Base-by-base conservation (phyloP, 106 monocot genomes). In the Dendrobium chrysotoxum region DNA sequence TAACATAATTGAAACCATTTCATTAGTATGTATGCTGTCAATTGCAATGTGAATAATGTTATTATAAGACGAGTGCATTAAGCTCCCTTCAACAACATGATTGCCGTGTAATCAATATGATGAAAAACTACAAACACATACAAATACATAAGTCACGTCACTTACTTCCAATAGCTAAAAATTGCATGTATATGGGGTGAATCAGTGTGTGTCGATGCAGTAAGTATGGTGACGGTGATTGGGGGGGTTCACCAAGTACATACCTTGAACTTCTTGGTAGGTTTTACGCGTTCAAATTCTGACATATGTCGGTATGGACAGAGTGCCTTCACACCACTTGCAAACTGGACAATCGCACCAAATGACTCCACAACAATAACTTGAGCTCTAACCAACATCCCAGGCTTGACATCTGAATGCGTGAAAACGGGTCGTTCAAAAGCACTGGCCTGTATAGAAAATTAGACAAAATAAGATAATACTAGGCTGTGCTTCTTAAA, bases 221-320 rank as follows among this genome's bases (percentile, higher is more conserved):
- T 5, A 12, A 28, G 18, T 17, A 71, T 4, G 13, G 35, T 71
- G 2, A 23, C 2, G 38, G 1, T 0, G 41, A 75, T 41, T 75
- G 23, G 3, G 20, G 3, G 20, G 23, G 74, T 42, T 20, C 2
- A 2, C 21, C 77, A 75, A 78, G 17, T 35, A 70, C 81, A 39
- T 20, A 97, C 98, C 98, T 90, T 88, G 85, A 99, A 99, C 78
- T 93, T 93, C 84, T 95, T 99, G 21, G 86, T 53, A 75, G 95
- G 95, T 79, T 95, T 95, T 41, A 84, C 81, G 70, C 95, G 89
- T 17, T 91, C 98, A 73, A 99, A 81, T 73, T 99, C 98, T 76
- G 98, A 99, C 98, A 99, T 95, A 82, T 99, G 98, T 25, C 88
- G 88, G 77, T 91, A 82, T 2, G 98, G 98, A 75, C 98, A 99